Conservation (phyloP, 1,139 yeast genomes). For the Pichia kudriavzevii region DNA sequence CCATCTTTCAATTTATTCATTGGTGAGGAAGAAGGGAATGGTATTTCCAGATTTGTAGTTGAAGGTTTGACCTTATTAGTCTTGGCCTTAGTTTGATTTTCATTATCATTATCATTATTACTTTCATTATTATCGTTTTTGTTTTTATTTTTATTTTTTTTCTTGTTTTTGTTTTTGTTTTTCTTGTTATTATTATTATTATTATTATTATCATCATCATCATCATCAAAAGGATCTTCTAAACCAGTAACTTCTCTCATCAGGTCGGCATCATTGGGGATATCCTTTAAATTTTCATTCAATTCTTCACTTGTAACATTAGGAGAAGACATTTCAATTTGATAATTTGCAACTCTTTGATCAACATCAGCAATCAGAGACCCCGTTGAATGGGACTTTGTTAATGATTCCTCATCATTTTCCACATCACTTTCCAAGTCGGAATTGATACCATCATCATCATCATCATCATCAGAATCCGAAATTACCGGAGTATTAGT, state of each 20-base stretch:
- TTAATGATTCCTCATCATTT: conserved; percentile 1
- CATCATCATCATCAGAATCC: conserved; percentile 13
- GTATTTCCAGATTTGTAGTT: not conserved
- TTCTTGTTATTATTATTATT: too few relatives aligned
- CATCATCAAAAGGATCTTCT: too few relatives aligned
- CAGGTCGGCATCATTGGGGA: too few relatives aligned
- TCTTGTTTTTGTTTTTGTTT: too few relatives aligned
- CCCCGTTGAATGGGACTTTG: conserved; percentile 12
- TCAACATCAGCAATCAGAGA: conserved; percentile 8
- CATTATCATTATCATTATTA: too few relatives aligned
- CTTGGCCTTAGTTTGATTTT: not conserved
- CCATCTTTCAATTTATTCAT: not conserved
- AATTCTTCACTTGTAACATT: too few relatives aligned
- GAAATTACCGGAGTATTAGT: conserved; percentile 15
- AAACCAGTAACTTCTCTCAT: too few relatives aligned
- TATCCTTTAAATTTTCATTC: too few relatives aligned
- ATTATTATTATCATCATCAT: too few relatives aligned
- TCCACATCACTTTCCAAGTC: conserved; percentile 1
- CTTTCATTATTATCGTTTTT: too few relatives aligned
- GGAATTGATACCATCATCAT: not conserved
- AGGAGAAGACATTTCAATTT: not conserved
- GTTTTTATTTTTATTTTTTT: too few relatives aligned
- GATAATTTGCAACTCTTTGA: conserved; percentile 3
- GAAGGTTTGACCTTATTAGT: not conserved
- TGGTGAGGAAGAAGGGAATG: conserved; percentile 4